Evolutionary conservation across 495 filamentous ascomycete genomes (phyloP).

Genomic region (Evansstolkia leycettana): DNA sequence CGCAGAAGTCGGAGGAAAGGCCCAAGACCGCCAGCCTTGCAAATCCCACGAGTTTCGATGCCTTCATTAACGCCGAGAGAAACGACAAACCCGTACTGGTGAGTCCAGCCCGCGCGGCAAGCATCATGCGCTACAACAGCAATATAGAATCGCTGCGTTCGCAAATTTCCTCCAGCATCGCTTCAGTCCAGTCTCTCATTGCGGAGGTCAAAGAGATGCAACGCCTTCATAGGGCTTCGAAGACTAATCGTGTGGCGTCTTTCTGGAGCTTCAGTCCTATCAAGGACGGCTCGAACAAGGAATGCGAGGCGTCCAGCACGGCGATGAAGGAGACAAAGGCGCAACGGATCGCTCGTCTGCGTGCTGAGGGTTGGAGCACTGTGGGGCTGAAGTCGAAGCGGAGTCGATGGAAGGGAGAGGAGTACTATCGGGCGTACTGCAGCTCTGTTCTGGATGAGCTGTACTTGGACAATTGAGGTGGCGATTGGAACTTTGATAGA

Average conservation of each 20-base stretch:
- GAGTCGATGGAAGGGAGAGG: constrained; percentile 25
- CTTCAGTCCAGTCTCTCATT: constrained; percentile 11
- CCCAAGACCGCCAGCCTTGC: too few relatives aligned
- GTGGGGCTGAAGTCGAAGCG: constrained; percentile 18
- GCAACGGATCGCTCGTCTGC: constrained; percentile 22
- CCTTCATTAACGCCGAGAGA: constrained; percentile 1
- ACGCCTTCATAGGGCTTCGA: constrained; percentile 10
- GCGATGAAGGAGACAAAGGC: constrained; percentile 26
- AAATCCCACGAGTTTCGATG: too few relatives aligned
- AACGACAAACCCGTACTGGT: neutral
- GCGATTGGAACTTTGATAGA: too few relatives aligned
- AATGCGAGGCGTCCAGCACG: too few relatives aligned
- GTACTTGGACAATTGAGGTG: constrained; percentile 7
- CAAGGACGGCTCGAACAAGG: constrained; percentile 3
- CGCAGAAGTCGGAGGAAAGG: neutral
- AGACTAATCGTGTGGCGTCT: constrained; percentile 17
- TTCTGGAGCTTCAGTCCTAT: constrained; percentile 30
- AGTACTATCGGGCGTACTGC: constrained; percentile 25
- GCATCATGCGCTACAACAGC: constrained; percentile 12
- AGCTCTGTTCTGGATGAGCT: constrained; percentile 21
- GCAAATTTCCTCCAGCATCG: constrained; percentile 15
- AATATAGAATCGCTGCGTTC: constrained; percentile 13
- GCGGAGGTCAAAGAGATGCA: constrained; percentile 15
- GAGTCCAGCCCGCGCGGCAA: constrained; percentile 2
- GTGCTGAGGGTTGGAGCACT: constrained; percentile 20